Conservation (phyloP, 441 rosid genomes). For the Syzygium syzygioides region DNA sequence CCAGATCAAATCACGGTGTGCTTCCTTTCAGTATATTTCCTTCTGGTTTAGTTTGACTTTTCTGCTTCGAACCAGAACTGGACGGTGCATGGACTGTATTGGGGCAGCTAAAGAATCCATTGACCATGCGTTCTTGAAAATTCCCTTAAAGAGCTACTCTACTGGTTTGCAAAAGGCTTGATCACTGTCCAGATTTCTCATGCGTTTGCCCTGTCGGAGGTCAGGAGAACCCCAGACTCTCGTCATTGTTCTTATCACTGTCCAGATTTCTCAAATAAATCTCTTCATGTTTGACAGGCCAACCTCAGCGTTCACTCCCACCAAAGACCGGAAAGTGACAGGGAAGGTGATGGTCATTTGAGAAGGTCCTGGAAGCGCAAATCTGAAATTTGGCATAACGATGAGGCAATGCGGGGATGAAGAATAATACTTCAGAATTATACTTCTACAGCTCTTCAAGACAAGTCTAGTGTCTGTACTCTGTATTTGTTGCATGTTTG, state of each 20-base stretch:
- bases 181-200: conserved; percentile 70
- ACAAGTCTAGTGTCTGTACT: neutral
- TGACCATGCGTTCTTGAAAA: conserved; percentile 54
- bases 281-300: conserved; percentile 42
- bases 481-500: neutral
- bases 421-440: neutral
- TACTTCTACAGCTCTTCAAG: neutral
- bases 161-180: conserved; percentile 64
- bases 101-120: conserved; percentile 78
- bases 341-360: conserved; percentile 77
- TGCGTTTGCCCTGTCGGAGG: conserved; percentile 60
- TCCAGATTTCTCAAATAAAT: neutral
- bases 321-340: conserved; percentile 73
- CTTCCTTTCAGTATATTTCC: neutral
- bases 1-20: neutral
- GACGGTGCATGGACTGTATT: conserved; percentile 89
- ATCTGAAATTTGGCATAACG: conserved; percentile 47
- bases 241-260: neutral
- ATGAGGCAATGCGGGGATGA: neutral
- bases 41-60: neutral
- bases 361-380: conserved; percentile 24
- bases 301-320: conserved; percentile 49
- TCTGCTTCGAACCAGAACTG: conserved; percentile 54
- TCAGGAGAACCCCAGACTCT: conserved; percentile 14
- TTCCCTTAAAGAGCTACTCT: conserved; percentile 61